Evolutionary conservation across 1,284 basidiomycete species (phyloP).

Genomic region (Sanghuangporus baumii): DNA sequence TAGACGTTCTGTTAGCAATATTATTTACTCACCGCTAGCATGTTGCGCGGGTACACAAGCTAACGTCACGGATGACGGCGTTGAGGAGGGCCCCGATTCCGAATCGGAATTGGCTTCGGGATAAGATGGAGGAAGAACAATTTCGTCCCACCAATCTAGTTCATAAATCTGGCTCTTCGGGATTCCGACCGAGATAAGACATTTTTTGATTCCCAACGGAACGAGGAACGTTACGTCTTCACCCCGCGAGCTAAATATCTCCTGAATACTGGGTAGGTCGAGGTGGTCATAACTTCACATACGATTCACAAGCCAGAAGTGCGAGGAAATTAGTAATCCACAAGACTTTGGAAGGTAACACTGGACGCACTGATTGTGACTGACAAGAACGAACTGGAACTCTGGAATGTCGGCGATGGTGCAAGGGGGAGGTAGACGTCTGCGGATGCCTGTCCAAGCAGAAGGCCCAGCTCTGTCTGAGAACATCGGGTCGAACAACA

Average conservation of each 20-base stretch:
- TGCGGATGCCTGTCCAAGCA: conserved; percentile 24
- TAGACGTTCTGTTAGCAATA: neutral
- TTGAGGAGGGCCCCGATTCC: neutral
- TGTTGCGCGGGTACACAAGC: conserved; percentile 32
- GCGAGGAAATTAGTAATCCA: neutral
- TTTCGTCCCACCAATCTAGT: conserved; percentile 31
- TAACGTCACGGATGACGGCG: conserved; percentile 21
- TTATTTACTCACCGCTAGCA: conserved; percentile 25
- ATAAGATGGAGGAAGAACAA: neutral
- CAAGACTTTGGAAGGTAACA: neutral
- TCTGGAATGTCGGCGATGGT: conserved; percentile 28
- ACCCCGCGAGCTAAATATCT: conserved; percentile 21
- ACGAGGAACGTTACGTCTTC: conserved; percentile 25
- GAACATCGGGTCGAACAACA: conserved; percentile 33
- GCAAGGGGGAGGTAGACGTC: conserved; percentile 30
- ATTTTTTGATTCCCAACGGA: conserved; percentile 25
- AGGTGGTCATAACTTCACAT: conserved; percentile 30
- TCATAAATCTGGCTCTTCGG: conserved; percentile 24
- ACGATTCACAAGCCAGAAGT: neutral
- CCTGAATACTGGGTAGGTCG: conserved; percentile 26
- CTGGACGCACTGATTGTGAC: conserved; percentile 31
- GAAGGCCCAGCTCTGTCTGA: conserved; percentile 28
- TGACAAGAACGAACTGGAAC: conserved; percentile 29
- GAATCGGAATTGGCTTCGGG: neutral
- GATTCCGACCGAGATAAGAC: conserved; percentile 25